These are phyloP conservation scores for Cucurbita pepo DNA, from an alignment of 306 rosid genomes.

Conservation along the genomic window DNA sequence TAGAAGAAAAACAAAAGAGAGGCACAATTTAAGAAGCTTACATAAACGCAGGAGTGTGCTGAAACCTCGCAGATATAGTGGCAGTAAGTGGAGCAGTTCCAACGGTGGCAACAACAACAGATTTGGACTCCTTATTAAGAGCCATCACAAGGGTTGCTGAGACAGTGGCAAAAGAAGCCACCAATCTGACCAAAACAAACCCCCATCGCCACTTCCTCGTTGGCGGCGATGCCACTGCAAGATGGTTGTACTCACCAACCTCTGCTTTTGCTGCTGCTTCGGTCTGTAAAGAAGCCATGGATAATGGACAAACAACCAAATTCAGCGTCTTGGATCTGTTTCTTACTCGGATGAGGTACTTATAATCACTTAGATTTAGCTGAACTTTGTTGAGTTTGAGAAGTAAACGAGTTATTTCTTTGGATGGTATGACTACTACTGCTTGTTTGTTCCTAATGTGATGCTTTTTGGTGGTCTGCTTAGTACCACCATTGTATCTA, in stretches of 20 bases:
- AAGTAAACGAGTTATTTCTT: constrained; percentile 14
- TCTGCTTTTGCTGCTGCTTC: constrained; percentile 12
- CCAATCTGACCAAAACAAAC: constrained; percentile 34
- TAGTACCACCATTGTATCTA: too few relatives aligned
- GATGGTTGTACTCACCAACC: background rate
- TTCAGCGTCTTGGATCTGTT: background rate
- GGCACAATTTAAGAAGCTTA: constrained; percentile 1
- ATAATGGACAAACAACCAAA: background rate
- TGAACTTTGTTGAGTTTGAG: constrained; percentile 21
- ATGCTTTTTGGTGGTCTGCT: background rate
- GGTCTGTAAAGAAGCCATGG: background rate
- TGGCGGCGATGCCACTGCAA: background rate
- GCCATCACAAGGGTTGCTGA: constrained; percentile 77
- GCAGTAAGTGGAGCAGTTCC: constrained; percentile 40
- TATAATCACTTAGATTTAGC: background rate
- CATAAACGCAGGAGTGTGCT: constrained; percentile 80
- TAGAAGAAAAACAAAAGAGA: fast-evolving
- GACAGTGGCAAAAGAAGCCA: constrained; percentile 50
- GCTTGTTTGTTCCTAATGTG: background rate
- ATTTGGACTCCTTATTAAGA: constrained; percentile 50
- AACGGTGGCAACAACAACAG: constrained; percentile 46
- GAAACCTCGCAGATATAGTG: constrained; percentile 46
- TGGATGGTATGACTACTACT: background rate
- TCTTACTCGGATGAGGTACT: background rate
- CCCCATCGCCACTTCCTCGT: constrained; percentile 26